A percentile compares a stretch with the other conserved stretches of the same genome.
Evolutionary conservation across 768 basidiomycete species (phyloP).

Genomic region (Hemileccinum impolitum): DNA sequence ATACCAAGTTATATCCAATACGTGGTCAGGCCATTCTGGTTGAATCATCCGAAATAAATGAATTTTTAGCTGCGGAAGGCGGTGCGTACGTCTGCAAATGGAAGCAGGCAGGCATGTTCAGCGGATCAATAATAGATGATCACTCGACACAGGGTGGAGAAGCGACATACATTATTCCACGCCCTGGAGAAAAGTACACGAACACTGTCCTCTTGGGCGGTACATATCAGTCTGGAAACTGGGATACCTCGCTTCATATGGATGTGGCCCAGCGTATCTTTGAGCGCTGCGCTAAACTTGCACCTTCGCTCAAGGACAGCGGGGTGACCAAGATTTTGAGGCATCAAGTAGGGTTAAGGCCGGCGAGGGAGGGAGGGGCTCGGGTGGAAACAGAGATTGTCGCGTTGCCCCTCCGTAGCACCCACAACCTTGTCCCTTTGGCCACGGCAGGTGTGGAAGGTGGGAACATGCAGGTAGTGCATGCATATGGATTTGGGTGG

Average conservation of each 20-base stretch:
- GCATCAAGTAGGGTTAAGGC: conserved; percentile 60
- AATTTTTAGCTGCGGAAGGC: conserved; percentile 25
- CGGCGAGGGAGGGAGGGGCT: conserved; percentile 52
- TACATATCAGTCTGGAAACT: conserved; percentile 46
- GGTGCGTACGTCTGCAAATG: conserved; percentile 19
- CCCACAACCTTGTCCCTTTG: conserved; percentile 17
- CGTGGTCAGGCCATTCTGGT: conserved; percentile 83
- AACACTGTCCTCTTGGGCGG: conserved; percentile 56
- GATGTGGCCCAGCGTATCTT: conserved; percentile 43
- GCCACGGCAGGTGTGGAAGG: conserved; percentile 15
- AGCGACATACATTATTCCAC: conserved; percentile 60
- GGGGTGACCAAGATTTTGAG: conserved; percentile 41
- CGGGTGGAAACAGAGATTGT: conserved; percentile 50
- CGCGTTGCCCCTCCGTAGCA: conserved; percentile 31
- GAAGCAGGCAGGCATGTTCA: not conserved
- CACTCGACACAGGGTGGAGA: conserved; percentile 20
- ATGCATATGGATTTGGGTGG: conserved; percentile 62
- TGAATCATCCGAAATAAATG: conserved; percentile 58
- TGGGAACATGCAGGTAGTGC: conserved; percentile 39
- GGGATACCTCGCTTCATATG: conserved; percentile 48
- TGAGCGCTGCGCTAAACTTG: conserved; percentile 39
- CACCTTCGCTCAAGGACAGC: conserved; percentile 32
- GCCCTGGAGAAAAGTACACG: conserved; percentile 41
- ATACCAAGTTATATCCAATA: conserved; percentile 68
- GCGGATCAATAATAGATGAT: conserved; percentile 11